Percentiles rank a stretch among this genome's conserved stretches.
Evolutionary conservation across 2,329 filamentous ascomycete species (phyloP).

Genomic region (Sarocladium strictum): DNA sequence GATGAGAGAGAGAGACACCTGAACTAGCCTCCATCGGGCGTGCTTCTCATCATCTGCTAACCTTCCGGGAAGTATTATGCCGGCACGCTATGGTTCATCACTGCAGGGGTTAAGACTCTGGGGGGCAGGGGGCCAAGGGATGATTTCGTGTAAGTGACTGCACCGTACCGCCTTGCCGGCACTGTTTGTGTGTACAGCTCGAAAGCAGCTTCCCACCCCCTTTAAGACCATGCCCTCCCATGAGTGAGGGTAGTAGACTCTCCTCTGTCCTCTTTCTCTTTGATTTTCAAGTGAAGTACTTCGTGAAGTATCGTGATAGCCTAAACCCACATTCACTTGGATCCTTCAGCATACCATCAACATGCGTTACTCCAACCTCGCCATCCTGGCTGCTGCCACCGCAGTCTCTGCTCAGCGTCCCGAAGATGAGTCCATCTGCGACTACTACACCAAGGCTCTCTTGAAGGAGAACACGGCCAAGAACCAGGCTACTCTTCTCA

Average conservation of each 20-base stretch:
- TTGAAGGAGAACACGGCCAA: conserved; percentile 52
- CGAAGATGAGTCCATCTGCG: conserved; percentile 47
- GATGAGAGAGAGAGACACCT: too few relatives aligned
- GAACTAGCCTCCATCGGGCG: background rate
- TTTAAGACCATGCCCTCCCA: background rate
- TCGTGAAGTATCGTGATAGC: background rate
- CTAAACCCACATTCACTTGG: background rate
- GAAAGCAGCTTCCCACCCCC: too few relatives aligned
- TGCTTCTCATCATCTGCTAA: background rate
- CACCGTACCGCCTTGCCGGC: too few relatives aligned
- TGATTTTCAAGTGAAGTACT: background rate
- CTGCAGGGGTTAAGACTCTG: background rate
- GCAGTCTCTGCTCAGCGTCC: conserved; percentile 38
- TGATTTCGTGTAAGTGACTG: background rate
- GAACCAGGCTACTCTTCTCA: conserved; percentile 51
- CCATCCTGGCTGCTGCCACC: conserved; percentile 16
- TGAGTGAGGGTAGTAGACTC: background rate
- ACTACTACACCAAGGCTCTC: conserved; percentile 57
- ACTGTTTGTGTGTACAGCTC: too few relatives aligned
- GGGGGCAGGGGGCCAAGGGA: background rate
- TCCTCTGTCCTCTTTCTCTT: background rate
- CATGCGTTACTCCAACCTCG: conserved; percentile 20
- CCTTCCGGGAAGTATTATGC: background rate
- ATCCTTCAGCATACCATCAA: conserved; percentile 11
- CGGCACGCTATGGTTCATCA: background rate